Evolutionary conservation across 805 yeast genomes (phyloP).

Genomic region (Suhomyces xylopsoci): DNA sequence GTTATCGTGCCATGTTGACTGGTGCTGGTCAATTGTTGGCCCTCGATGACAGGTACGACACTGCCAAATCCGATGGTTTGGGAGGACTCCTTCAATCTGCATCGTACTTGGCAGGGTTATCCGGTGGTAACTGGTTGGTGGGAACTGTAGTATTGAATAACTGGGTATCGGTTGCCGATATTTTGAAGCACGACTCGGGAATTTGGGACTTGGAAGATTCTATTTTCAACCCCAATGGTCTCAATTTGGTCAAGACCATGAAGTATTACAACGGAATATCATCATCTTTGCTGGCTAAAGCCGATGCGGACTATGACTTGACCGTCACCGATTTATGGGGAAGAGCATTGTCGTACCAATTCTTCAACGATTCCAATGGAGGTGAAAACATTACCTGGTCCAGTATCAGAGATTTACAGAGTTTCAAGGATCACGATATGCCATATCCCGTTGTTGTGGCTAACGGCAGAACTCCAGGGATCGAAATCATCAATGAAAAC

Average conservation of each 20-base stretch:
- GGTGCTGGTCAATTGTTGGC: slow-evolving; percentile 13
- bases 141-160: slow-evolving; percentile 44
- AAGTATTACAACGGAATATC: slow-evolving; percentile 42
- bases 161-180: slow-evolving; percentile 32
- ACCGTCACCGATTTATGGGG: slow-evolving; percentile 44
- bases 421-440: slow-evolving; percentile 29
- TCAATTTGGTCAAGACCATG: slow-evolving; percentile 50
- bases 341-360: slow-evolving; percentile 35
- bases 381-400: slow-evolving; percentile 28
- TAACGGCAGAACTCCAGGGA: slow-evolving; percentile 65
- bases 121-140: slow-evolving; percentile 57
- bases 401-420: slow-evolving; percentile 18
- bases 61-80: slow-evolving; percentile 25
- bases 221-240: slow-evolving; percentile 62
- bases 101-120: slow-evolving; percentile 27
- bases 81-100: slow-evolving; percentile 33
- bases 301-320: slow-evolving; percentile 33
- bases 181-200: slow-evolving; percentile 19
- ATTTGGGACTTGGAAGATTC: slow-evolving; percentile 70
- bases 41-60: slow-evolving; percentile 12
- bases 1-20: slow-evolving; percentile 33
- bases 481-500: slow-evolving; percentile 53
- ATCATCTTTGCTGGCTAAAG: slow-evolving; percentile 23
- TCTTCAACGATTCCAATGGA: slow-evolving; percentile 23
- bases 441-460: slow-evolving; percentile 41